Evolutionary conservation across 768 basidiomycete species (phyloP), one percentile per base, ranked within the genome.

Genomic region (Candolleomyces efflorescens): DNA sequence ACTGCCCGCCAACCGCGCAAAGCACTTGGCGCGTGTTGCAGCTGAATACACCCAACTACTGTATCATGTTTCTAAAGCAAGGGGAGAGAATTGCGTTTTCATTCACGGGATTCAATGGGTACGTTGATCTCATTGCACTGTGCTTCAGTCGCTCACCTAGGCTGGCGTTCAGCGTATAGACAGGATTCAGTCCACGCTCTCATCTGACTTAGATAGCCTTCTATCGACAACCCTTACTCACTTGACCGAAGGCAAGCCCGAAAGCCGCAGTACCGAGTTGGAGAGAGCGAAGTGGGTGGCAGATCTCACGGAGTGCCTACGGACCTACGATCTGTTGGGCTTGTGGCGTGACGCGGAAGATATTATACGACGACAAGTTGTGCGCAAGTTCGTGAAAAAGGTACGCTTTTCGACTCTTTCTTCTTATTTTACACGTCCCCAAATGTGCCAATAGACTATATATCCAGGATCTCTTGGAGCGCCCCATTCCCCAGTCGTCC

Each of bases 281-380:
- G 90, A 92, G 61, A 86, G 80, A 64, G 75, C 75, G 11, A 89
- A 87, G 61, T 73, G 78, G 61, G 71, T 81, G 27, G 71, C 81
- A 15, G 92, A 94, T 62, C 68, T 94, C 54, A 83, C 82, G 0
- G 92, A 94, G 64, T 91, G 91, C 66, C 71, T 95, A 45, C 74
- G 82, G 45, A 89, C 89, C 3, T 95, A 95, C 65, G 90, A 94
- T 62, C 70, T 80, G 6, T 74, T 99, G 51, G 82, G 85, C 12
- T 81, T 93, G 7, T 94, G 92, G 90, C 75, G 84, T 64, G 86
- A 91, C 61, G 96, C 94, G 1, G 95, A 96, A 72, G 90, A 94
- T 59, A 85, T 97, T 17, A 73, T 98, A 52, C 78, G 87, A 55
- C 76, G 75, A 53, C 84, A 88, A 45, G 75, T 97, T 38, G 80